Percentiles rank a stretch among this genome's conserved stretches.
Conservation (phyloP, 805 yeast genomes). For the Myxozyma udenii region DNA sequence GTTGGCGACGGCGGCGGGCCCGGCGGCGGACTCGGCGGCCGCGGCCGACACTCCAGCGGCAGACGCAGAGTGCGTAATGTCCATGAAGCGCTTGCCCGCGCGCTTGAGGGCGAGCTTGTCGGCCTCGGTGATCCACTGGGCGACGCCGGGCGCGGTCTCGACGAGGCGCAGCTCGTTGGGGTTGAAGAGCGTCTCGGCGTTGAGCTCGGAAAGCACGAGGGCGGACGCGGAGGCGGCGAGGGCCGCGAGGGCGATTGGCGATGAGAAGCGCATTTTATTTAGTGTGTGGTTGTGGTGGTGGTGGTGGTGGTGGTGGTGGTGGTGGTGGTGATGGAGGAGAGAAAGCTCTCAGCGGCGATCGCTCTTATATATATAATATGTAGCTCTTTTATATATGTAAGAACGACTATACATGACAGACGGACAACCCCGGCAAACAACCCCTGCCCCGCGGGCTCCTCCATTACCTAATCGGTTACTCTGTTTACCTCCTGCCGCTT, state of each 20-base stretch:
- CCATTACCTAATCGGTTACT: too few species aligned
- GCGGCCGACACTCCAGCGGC: not conserved
- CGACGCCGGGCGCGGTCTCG: conserved; percentile 24
- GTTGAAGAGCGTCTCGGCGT: conserved; percentile 16
- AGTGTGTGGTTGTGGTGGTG: too few species aligned
- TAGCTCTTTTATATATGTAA: too few species aligned
- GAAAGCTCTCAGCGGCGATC: too few species aligned
- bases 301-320: too few species aligned
- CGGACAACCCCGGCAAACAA: too few species aligned
- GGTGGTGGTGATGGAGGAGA: too few species aligned
- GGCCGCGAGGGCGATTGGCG: not conserved
- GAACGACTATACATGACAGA: too few species aligned
- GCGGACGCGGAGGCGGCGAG: conserved; percentile 19
- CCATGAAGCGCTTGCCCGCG: conserved; percentile 29
- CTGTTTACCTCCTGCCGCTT: too few species aligned
- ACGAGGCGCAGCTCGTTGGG: conserved; percentile 26
- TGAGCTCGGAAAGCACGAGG: conserved; percentile 19
- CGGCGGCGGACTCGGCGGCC: conserved; percentile 1
- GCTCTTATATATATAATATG: too few species aligned
- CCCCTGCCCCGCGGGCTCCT: too few species aligned
- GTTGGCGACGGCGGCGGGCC: conserved; percentile 23
- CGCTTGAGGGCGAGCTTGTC: conserved; percentile 47
- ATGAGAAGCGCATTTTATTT: conserved; percentile 24
- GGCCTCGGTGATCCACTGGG: conserved; percentile 40
- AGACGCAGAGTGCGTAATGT: conserved; percentile 19